Evolutionary conservation across 2,329 filamentous ascomycete genomes (phyloP).

Genomic region (Apiospora hydei): DNA sequence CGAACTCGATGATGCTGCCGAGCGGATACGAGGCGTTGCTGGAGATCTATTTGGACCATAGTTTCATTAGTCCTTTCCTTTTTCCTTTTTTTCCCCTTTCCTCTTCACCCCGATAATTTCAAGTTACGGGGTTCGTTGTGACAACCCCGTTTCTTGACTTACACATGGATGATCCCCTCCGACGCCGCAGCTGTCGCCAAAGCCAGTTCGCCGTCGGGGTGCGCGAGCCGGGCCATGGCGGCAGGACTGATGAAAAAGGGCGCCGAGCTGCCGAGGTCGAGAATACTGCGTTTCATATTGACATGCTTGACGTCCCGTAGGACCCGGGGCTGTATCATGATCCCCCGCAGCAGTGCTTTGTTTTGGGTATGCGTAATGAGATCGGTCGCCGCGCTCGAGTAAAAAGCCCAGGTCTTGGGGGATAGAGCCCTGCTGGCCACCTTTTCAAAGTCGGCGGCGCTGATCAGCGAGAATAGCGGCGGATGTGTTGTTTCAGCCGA

Average conservation of each 20-base stretch:
- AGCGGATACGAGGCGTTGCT: conserved; percentile 38
- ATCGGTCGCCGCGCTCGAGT: conserved; percentile 71
- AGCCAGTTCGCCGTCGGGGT: conserved; percentile 69
- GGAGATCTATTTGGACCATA: conserved; percentile 32
- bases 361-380: conserved; percentile 65
- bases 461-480: conserved; percentile 62
- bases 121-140: too few relatives aligned
- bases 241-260: conserved; percentile 72
- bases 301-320: conserved; percentile 55
- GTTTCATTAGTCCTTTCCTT: conserved; percentile 23
- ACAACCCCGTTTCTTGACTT: conserved; percentile 40
- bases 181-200: conserved; percentile 60
- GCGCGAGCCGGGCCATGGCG: conserved; percentile 68
- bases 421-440: conserved; percentile 62
- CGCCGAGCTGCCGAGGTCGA: conserved; percentile 58
- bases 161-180: conserved; percentile 63
- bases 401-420: conserved; percentile 74
- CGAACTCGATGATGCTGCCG: conserved; percentile 38
- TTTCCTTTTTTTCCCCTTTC: not conserved
- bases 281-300: conserved; percentile 58
- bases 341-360: conserved; percentile 58
- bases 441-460: conserved; percentile 65
- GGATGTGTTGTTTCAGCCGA: conserved; percentile 44
- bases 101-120: conserved; percentile 56
- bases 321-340: conserved; percentile 59